Evolutionary conservation across 2,329 filamentous ascomycete species (phyloP).

Genomic region (Geosmithia putterillii): DNA sequence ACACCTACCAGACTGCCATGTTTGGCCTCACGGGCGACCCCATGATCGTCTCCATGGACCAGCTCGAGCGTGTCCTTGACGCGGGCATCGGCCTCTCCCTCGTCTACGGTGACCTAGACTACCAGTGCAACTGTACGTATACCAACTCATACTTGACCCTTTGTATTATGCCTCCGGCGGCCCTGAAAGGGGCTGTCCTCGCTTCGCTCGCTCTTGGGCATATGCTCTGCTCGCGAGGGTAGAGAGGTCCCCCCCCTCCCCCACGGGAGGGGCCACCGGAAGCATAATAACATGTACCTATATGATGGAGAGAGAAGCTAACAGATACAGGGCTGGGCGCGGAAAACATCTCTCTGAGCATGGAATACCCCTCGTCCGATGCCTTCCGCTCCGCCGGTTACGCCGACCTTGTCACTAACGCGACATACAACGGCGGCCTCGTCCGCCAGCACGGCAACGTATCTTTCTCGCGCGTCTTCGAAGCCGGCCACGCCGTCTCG

Average conservation of each 20-base stretch:
- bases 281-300: not conserved
- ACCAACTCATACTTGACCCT: not conserved
- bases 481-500: conserved; percentile 48
- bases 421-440: conserved; percentile 52
- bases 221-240: no score
- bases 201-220: no score
- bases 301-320: not conserved
- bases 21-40: conserved; percentile 51
- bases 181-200: no score
- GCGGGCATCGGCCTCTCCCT: conserved; percentile 54
- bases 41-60: conserved; percentile 19
- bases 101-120: conserved; percentile 52
- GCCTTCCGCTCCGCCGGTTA: conserved; percentile 56
- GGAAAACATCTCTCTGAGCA: conserved; percentile 44
- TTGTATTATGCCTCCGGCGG: not conserved
- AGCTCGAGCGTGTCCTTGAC: conserved; percentile 44
- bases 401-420: conserved; percentile 52
- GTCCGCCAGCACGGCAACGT: conserved; percentile 65
- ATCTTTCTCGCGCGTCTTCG: conserved; percentile 50
- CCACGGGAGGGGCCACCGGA: no score
- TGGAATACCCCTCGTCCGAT: conserved; percentile 6
- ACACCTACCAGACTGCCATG: conserved; percentile 28
- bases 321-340: conserved; percentile 34
- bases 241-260: no score
- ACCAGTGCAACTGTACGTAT: conserved; percentile 44